Evolutionary conservation across 176 grass and related monocot genomes (phyloP).

Genomic region (Bothriochloa decipiens): DNA sequence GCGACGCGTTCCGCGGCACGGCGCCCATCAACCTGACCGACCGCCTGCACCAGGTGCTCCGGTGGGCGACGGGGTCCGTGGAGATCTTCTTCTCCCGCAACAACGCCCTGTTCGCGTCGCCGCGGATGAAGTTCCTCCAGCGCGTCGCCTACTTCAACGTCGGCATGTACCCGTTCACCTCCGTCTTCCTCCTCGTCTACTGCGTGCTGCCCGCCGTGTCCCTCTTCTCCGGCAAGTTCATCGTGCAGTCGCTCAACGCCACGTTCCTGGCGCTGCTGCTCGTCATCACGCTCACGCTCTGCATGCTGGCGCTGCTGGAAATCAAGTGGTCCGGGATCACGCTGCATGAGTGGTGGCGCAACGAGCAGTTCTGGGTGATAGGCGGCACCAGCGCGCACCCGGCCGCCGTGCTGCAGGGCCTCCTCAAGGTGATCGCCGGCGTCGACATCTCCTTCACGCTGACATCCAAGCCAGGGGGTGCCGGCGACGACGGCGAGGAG

Average conservation of each 20-base stretch:
- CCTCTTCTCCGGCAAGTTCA: constrained; percentile 92
- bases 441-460: constrained; percentile 95
- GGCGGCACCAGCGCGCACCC: constrained; percentile 94
- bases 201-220: constrained; percentile 86
- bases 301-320: constrained; percentile 85
- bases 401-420: constrained; percentile 78
- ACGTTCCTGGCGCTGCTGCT: constrained; percentile 81
- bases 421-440: constrained; percentile 91
- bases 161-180: constrained; percentile 97
- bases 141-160: constrained; percentile 87
- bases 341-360: constrained; percentile 95
- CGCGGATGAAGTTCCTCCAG: constrained; percentile 88
- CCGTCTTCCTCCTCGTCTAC: constrained; percentile 82
- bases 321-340: constrained; percentile 96
- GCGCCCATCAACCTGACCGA: constrained; percentile 97
- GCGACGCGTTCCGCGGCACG: constrained; percentile 87
- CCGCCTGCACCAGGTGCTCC: constrained; percentile 84
- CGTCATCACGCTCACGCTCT: constrained; percentile 76
- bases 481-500: constrained; percentile 51
- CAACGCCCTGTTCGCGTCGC: constrained; percentile 82
- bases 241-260: constrained; percentile 70
- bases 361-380: constrained; percentile 98
- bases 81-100: constrained; percentile 99
- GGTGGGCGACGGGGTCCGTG: constrained; percentile 94
- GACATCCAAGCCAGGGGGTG: constrained; percentile 62